Evolutionary conservation across 2,329 filamentous ascomycete genomes (phyloP), one percentile per base, ranked within the genome.

Genomic region (Venturia carpophila): DNA sequence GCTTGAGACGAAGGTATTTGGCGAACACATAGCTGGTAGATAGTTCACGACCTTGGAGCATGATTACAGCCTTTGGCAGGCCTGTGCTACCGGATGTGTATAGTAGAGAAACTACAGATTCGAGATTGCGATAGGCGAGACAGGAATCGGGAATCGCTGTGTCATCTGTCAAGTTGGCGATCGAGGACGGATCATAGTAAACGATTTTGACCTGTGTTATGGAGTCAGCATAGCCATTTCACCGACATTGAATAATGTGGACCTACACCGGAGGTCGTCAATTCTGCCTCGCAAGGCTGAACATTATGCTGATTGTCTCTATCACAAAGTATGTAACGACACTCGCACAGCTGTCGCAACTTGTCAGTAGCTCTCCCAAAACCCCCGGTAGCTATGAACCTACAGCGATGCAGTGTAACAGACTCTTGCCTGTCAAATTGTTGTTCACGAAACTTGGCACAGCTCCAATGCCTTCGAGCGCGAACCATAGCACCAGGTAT

Each of bases 401-500:
- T 42, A 62, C 60, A 10, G 72, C 71, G 15, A 72, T 69, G 52
- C 74, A 76, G 67, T 76, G 74, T 0, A 76, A 66, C 65, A 76
- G 67, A 7, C 72, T 71, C 9, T 69, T 65, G 1, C 73, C 73
- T 5, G 73, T 75, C 65, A 76, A 62, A 62, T 75, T 75, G 67
- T 72, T 75, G 55, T 76, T 76, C 37, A 76, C 67, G 60, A 74
- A 76, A 63, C 71, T 72, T 5, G 69, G 69, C 21, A 67, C 64
- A 1, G 72, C 73, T 3, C 75, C 74, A 45, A 76, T 70, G 1
- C 71, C 73, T 65, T 75, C 72, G 6, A 76, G 62, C 13, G 72
- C 75, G 65, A 75, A 73, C 75, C 74, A 76, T n/a, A 75, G 67
- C 71, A 75, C 71, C 58, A 75, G 37, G 67, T 75, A 75, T 67